Base-by-base conservation (phyloP, 352 stramenopile genomes). In the Lagenidium giganteum region DNA sequence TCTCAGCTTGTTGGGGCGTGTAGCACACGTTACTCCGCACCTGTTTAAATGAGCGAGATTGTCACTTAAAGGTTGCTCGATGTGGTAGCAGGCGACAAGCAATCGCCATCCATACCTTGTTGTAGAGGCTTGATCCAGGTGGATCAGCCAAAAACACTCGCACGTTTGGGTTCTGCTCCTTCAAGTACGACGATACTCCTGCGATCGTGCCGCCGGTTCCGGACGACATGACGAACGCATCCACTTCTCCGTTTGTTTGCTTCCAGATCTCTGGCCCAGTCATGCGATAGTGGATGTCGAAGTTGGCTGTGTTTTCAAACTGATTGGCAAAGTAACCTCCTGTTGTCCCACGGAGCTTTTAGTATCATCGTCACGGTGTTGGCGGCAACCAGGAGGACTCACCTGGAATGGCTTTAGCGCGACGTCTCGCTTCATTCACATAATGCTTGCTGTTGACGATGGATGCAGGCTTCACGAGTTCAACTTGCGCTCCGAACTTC, bases 381-480 rank as follows among this genome's bases (percentile, higher is more conserved):
- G n/a, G n/a, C n/a, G 17, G 13, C 11, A 50, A 41, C 26, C 16
- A 18, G 24, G n/a, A 74, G 50, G 21, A 61, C 61, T 20, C 45
- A 92, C 77, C 74, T 70, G 82, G 50, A 12, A 89, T 92, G 34
- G 87, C 85, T 23, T 72, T 73, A 18, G 88, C 92, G 20, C 87
- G 61, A 17, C 76, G 75, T 41, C 86, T 78, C 13, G 96, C 96
- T 54, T 98, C 77, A 64, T 99, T 98, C 23, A 98, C 94, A 60
- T 99, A 99, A 67, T 99, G 95, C 32, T 97, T 95, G 1, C 93
- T 85, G 66, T 98, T 98, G 18, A 97, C 90, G 44, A 99, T 99
- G n/a, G 93, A 88, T 9, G 86, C 91, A 13, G 82, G 91, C 45
- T 86, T 88, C 26, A 97, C 82, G 7, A 96, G 61, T 49, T 93